These are phyloP conservation scores for Cubamyces sp. DNA, from an alignment of 768 basidiomycete species.

Conservation along the genomic window DNA sequence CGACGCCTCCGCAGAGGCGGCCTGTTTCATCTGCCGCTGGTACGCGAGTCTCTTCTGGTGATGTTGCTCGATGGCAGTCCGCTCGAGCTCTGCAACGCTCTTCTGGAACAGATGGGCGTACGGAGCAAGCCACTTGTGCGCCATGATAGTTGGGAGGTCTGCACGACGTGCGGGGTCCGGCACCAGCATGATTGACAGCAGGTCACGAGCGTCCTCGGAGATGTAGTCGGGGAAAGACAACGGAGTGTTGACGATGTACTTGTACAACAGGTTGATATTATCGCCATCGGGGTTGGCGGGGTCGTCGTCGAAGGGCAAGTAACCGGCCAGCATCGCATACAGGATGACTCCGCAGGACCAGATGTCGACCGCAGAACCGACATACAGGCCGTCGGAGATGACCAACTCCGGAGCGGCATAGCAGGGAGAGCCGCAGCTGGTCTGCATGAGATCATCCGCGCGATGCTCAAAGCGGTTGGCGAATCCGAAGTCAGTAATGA, in stretches of 20 bases:
- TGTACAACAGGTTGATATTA: slow-evolving; percentile 98
- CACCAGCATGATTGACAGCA: slow-evolving; percentile 91
- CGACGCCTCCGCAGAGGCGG: slow-evolving; percentile 33
- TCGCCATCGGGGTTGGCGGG: slow-evolving; percentile 98
- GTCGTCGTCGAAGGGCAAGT: slow-evolving; percentile 99
- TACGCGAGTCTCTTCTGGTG: slow-evolving; percentile 81
- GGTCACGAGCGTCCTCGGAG: slow-evolving; percentile 77
- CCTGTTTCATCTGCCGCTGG: slow-evolving; percentile 75
- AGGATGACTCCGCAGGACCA: slow-evolving; percentile 97
- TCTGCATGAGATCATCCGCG: slow-evolving; percentile 96
- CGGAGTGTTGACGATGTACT: slow-evolving; percentile 97
- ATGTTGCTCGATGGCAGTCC: slow-evolving; percentile 81
- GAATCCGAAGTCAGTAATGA: slow-evolving; percentile 99
- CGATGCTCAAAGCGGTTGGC: slow-evolving; percentile 97
- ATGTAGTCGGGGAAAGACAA: slow-evolving; percentile 98
- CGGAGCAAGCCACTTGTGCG: slow-evolving; percentile 81
- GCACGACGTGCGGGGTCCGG: slow-evolving; percentile 86
- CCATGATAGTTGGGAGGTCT: slow-evolving; percentile 78
- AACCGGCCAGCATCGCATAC: slow-evolving; percentile 96
- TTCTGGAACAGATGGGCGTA: slow-evolving; percentile 68
- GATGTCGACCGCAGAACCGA: slow-evolving; percentile 97
- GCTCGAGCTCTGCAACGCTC: slow-evolving; percentile 79
- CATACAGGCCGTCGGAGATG: slow-evolving; percentile 95
- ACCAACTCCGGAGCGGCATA: slow-evolving; percentile 99
- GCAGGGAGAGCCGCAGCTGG: slow-evolving; percentile 95